phyloP scores from a whole-genome alignment of 371 early-diverging fungal genomes.

The Choanephora cucurbitarum region DNA sequence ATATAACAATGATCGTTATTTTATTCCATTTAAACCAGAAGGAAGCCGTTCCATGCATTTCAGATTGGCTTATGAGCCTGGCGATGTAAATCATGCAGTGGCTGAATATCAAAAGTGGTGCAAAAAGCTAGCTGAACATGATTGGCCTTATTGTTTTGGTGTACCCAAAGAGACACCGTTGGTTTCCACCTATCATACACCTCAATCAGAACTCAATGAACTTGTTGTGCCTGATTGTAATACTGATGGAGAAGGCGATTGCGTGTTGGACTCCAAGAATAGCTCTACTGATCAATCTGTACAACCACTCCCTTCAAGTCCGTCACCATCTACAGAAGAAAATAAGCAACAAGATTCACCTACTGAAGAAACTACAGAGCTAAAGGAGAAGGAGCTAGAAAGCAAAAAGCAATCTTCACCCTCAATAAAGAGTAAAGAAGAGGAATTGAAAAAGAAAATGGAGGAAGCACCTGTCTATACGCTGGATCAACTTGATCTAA shows the following conservation, averaged over 20 bases:
- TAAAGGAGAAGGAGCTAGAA: too few species aligned
- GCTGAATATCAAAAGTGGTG: slow-evolving; percentile 76
- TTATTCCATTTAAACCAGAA: slow-evolving; percentile 65
- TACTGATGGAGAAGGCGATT: background rate
- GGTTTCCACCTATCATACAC: slow-evolving; percentile 5
- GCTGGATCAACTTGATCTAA: slow-evolving; percentile 22
- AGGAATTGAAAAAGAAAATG: background rate
- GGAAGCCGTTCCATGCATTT: slow-evolving; percentile 73
- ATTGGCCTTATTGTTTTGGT: slow-evolving; percentile 82
- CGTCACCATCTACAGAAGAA: background rate
- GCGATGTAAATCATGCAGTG: slow-evolving; percentile 70
- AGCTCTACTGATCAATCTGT: background rate
- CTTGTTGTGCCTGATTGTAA: too few species aligned
- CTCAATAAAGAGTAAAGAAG: too few species aligned
- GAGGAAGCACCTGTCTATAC: slow-evolving; percentile 5
- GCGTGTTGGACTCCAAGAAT: too few species aligned
- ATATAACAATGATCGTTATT: slow-evolving; percentile 76
- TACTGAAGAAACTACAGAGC: too few species aligned
- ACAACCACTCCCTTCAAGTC: background rate
- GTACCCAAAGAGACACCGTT: slow-evolving; percentile 19
- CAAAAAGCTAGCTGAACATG: slow-evolving; percentile 58
- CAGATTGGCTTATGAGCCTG: slow-evolving; percentile 72
- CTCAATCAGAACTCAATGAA: background rate
- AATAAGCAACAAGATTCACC: too few species aligned
- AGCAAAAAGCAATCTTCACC: too few species aligned